A percentile compares a stretch with the other conserved stretches of the same genome.
Conservation (phyloP, 2,329 filamentous ascomycete species). For the Orbilia brochopaga region DNA sequence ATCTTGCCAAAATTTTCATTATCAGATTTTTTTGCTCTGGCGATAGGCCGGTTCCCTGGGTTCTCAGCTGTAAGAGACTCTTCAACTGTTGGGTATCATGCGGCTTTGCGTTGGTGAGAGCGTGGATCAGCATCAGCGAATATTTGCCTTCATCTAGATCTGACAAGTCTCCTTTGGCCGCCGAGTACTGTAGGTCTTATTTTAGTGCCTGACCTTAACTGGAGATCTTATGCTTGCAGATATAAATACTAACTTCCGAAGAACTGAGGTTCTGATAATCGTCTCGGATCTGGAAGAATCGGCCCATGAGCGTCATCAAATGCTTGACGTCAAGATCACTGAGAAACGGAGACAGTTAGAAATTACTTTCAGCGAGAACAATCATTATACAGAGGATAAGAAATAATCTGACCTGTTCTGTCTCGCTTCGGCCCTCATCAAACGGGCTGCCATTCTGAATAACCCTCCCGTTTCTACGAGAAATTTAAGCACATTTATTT, state of each 20-base stretch:
- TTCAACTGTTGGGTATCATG: conserved; percentile 1
- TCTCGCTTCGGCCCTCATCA: not conserved
- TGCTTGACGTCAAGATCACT: not conserved
- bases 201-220: not conserved
- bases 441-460: conserved; percentile 4
- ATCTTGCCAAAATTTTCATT: conserved; percentile 1
- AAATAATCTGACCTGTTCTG: not conserved
- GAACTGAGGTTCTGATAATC: conserved; percentile 1
- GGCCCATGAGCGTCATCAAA: not conserved
- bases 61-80: conserved; percentile 3
- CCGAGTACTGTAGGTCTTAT: not conserved
- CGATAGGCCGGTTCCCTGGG: not conserved
- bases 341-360: no score
- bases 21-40: conserved; percentile 3
- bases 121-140: conserved; percentile 11
- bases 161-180: conserved; percentile 8
- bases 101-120: conserved; percentile 7
- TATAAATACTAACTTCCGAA: not conserved
- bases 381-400: not conserved
- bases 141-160: conserved; percentile 20
- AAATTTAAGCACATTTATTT: not conserved
- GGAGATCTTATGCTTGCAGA: not conserved
- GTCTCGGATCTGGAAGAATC: conserved; percentile 8
- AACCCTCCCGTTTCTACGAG: not conserved
- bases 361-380: not conserved